Evolutionary conservation across 306 rosid species (phyloP), one percentile per base, ranked within the genome.

Genomic region (Glycyrrhiza uralensis): DNA sequence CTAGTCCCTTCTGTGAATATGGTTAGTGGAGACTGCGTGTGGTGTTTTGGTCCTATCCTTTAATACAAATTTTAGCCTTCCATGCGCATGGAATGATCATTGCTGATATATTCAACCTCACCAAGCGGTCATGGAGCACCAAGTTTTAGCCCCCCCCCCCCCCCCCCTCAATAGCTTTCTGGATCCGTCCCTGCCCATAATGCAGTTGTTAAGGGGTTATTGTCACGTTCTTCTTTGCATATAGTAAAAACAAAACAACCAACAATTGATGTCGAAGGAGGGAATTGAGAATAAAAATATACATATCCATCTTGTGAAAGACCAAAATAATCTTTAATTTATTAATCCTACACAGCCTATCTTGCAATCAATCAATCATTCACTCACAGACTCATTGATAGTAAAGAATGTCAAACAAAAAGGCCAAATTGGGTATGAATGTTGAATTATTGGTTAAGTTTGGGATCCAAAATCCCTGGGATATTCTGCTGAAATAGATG

Each of bases 201-300:
- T 65, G 42, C 66, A 52, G 47, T 64, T 41, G 72, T 75, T 66
- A 41, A 66, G 38, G 18, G 32, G 39, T 66, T 20, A n/a, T 29
- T 65, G 80, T 66, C 66, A 42, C 59, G 6, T 64, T 52, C 32
- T 39, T 52, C 54, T 51, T 2, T 29, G 47, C 39, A 51, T 17
- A 41, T 17, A 41, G 44, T 52, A 64, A 29, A 46, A 14, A 24
- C 6, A 12, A 42, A 18, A 23, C 57, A 57, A 12, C 62, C 61
- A 50, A 68, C 35, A 19, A 15, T 50, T 32, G 7, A 28, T 7
- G 17, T 15, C 5, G 13, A 38, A 39, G 32, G 49, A 74, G 7
- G 61, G 11, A 60, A n/a, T n/a, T n/a, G 46, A 29, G 26, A 18
- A 67, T 13, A 19, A 61, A 23, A 41, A 23, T n/a, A 36, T 5